Percentiles rank a stretch among this genome's conserved stretches.
These are phyloP conservation scores for Mortierella sp. DNA, from an alignment of 371 early-diverging fungal species.

Conservation along the genomic window DNA sequence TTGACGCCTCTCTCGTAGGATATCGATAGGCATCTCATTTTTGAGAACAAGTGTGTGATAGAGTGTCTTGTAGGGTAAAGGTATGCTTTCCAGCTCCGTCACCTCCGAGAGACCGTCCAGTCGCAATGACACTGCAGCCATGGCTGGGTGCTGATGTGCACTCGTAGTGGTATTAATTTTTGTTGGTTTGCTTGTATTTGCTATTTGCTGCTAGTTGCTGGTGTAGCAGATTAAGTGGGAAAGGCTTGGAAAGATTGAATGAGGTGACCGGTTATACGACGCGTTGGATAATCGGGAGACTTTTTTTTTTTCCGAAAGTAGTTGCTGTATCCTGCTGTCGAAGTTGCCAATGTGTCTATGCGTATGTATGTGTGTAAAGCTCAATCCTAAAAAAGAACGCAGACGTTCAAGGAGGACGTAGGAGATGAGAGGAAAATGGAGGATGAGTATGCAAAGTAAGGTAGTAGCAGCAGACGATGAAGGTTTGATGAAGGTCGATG, in stretches of 20 bases:
- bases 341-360: neutral
- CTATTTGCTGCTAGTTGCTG: constrained; percentile 2
- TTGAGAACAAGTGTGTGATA: constrained; percentile 54
- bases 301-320: neutral
- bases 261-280: constrained; percentile 4
- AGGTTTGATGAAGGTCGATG: neutral
- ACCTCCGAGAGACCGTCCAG: constrained; percentile 54
- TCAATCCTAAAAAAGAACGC: constrained; percentile 16
- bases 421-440: constrained; percentile 5
- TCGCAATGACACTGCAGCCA: constrained; percentile 25
- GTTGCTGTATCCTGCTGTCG: neutral
- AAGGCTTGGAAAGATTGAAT: neutral
- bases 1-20: constrained; percentile 37
- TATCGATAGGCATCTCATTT: constrained; percentile 52
- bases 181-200: neutral
- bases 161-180: neutral
- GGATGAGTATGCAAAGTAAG: constrained; percentile 18
- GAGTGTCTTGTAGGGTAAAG: constrained; percentile 51
- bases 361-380: neutral
- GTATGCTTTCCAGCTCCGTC: constrained; percentile 48
- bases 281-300: neutral
- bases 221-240: constrained; percentile 6
- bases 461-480: neutral
- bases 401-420: constrained; percentile 17
- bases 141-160: constrained; percentile 14